Conservation (phyloP, 768 basidiomycete genomes). For the Tricholoma terreum region DNA sequence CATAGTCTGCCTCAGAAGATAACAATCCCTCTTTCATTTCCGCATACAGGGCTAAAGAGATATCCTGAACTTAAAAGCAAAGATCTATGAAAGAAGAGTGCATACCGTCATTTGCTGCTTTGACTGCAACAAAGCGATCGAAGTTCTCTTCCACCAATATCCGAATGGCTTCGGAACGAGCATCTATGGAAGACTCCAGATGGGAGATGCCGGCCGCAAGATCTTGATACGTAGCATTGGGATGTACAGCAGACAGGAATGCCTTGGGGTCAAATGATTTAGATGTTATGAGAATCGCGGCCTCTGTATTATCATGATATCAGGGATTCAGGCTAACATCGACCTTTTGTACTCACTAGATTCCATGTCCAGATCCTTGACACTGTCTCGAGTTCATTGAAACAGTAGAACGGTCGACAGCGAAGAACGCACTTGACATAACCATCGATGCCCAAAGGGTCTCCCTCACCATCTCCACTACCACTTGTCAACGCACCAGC, state of each 20-base stretch:
- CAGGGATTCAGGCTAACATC: neutral
- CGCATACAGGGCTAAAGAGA: conserved; percentile 66
- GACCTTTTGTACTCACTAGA: conserved; percentile 52
- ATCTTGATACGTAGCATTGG: conserved; percentile 93
- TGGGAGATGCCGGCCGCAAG: conserved; percentile 73
- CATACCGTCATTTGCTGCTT: conserved; percentile 93
- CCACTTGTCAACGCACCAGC: conserved; percentile 65
- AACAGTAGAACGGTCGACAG: neutral
- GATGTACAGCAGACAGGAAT: conserved; percentile 88
- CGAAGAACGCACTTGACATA: conserved; percentile 49
- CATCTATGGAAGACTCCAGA: conserved; percentile 78
- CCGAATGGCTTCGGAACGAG: conserved; percentile 90
- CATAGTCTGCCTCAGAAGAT: conserved; percentile 73
- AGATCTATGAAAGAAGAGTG: conserved; percentile 10
- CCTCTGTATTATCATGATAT: conserved; percentile 43
- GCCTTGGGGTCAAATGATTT: conserved; percentile 96
- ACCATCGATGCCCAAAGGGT: conserved; percentile 76
- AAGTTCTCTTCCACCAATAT: conserved; percentile 97
- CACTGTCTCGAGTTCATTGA: conserved; percentile 32
- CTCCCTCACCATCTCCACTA: conserved; percentile 59
- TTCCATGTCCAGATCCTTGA: conserved; percentile 71
- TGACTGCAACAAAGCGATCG: conserved; percentile 96
- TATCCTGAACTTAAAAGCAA: conserved; percentile 3
- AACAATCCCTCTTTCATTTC: conserved; percentile 93
- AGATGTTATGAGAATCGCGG: conserved; percentile 79